Evolutionary conservation across 768 basidiomycete genomes (phyloP).

Genomic region (Lanmaoa rubissima): DNA sequence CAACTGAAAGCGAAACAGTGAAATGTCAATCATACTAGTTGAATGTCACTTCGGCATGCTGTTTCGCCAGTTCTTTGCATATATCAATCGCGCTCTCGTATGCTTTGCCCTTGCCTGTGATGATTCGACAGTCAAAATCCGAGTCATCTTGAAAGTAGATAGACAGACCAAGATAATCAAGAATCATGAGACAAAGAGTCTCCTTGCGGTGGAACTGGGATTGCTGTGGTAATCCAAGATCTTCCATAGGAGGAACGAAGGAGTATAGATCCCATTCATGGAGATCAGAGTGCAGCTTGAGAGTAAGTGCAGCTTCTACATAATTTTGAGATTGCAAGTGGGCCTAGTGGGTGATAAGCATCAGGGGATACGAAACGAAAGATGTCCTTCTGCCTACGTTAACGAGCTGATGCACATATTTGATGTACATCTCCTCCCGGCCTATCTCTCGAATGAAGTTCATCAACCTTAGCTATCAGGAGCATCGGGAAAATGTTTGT

Average conservation of each 20-base stretch:
- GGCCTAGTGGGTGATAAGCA: slow-evolving; percentile 50
- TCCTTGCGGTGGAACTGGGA: slow-evolving; percentile 94
- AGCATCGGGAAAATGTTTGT: slow-evolving; percentile 7
- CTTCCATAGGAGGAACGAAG: slow-evolving; percentile 85
- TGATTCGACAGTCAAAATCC: slow-evolving; percentile 1
- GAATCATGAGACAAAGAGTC: slow-evolving; percentile 82
- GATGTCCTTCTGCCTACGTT: slow-evolving; percentile 51
- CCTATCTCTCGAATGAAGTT: slow-evolving; percentile 92
- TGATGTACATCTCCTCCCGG: slow-evolving; percentile 90
- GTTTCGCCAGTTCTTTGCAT: slow-evolving; percentile 85
- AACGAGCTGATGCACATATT: slow-evolving; percentile 94
- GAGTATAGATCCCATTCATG: slow-evolving; percentile 86
- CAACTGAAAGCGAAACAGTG: not conserved
- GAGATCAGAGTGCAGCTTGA: slow-evolving; percentile 91
- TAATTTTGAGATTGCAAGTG: slow-evolving; percentile 87
- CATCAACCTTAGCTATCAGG: slow-evolving; percentile 73
- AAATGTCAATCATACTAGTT: slow-evolving; percentile 63
- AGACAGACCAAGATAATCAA: slow-evolving; percentile 84
- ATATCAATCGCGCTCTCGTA: slow-evolving; percentile 94
- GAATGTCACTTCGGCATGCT: slow-evolving; percentile 88
- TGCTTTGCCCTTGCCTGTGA: slow-evolving; percentile 89
- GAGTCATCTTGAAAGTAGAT: not conserved
- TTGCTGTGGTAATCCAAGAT: slow-evolving; percentile 86
- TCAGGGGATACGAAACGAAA: not conserved
- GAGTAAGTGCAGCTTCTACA: slow-evolving; percentile 88